Conservation (phyloP, 1,284 basidiomycete species). For the Mycena sp. region DNA sequence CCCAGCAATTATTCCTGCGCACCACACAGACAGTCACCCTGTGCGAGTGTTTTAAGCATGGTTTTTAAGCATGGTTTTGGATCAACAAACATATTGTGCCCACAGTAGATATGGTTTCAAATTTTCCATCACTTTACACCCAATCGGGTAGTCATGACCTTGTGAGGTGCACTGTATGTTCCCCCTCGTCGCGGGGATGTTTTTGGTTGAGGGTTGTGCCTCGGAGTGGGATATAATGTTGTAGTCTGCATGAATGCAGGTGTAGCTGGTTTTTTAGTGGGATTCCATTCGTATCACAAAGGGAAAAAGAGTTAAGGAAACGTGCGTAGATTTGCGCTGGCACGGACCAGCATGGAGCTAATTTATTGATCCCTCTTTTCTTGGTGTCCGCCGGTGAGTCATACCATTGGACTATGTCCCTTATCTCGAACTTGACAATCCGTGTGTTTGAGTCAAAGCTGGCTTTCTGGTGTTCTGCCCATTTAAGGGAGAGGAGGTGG, state of each 20-base stretch:
- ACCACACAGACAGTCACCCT: no score
- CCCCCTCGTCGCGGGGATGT: not conserved
- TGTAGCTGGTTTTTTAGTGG: slow-evolving; percentile 8
- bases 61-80: no score
- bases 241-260: slow-evolving; percentile 8
- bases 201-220: no score
- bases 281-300: slow-evolving; percentile 11
- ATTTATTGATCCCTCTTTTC: slow-evolving; percentile 1
- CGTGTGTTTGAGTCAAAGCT: not conserved
- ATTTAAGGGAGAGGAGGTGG: slow-evolving; percentile 4
- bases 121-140: no score
- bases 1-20: no score
- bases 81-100: no score
- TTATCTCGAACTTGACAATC: slow-evolving; percentile 9
- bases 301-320: slow-evolving; percentile 18
- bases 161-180: no score
- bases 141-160: no score
- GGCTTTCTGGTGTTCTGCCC: not conserved
- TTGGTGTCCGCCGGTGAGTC: slow-evolving; percentile 9
- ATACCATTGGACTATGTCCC: slow-evolving; percentile 20
- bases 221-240: no score
- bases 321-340: no score
- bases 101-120: no score
- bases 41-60: no score
- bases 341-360: slow-evolving; percentile 16